phyloP scores from a whole-genome alignment of 2,329 filamentous ascomycete genomes.

The Gnomoniopsis sp. region DNA sequence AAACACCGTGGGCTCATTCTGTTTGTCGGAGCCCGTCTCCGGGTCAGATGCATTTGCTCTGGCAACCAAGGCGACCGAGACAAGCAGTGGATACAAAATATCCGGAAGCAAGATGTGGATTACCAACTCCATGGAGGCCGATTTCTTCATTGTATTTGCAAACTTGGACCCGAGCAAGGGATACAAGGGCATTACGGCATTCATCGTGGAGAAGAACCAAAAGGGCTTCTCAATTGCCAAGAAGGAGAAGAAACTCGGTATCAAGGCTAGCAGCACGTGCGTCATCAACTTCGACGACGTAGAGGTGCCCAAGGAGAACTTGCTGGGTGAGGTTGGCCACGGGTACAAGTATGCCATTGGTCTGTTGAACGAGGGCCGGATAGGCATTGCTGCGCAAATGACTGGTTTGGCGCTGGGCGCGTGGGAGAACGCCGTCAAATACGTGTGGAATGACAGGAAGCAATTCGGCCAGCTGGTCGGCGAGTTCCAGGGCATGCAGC shows the following conservation, averaged over 20 bases:
- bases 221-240: constrained; percentile 93
- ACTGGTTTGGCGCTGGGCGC: constrained; percentile 91
- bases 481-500: constrained; percentile 99
- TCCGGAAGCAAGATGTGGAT: constrained; percentile 99
- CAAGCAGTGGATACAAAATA: constrained; percentile 78
- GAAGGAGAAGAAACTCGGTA: constrained; percentile 99
- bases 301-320: constrained; percentile 79
- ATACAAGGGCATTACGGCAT: constrained; percentile 96
- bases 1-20: constrained; percentile 87
- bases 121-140: constrained; percentile 91
- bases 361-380: constrained; percentile 91
- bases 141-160: constrained; percentile 96
- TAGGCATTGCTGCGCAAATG: constrained; percentile 98
- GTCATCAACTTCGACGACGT: constrained; percentile 98
- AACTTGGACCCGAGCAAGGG: constrained; percentile 90
- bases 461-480: constrained; percentile 93
- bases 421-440: constrained; percentile 91
- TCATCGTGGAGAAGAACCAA: constrained; percentile 86
- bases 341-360: constrained; percentile 98
- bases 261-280: constrained; percentile 92
- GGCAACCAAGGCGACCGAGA: constrained; percentile 84
- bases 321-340: constrained; percentile 83
- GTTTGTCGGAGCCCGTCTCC: constrained; percentile 85
- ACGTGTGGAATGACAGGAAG: constrained; percentile 97
- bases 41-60: constrained; percentile 96